phyloP scores from a whole-genome alignment of 2,329 filamentous ascomycete species.

The Xylariaceae sp. region DNA sequence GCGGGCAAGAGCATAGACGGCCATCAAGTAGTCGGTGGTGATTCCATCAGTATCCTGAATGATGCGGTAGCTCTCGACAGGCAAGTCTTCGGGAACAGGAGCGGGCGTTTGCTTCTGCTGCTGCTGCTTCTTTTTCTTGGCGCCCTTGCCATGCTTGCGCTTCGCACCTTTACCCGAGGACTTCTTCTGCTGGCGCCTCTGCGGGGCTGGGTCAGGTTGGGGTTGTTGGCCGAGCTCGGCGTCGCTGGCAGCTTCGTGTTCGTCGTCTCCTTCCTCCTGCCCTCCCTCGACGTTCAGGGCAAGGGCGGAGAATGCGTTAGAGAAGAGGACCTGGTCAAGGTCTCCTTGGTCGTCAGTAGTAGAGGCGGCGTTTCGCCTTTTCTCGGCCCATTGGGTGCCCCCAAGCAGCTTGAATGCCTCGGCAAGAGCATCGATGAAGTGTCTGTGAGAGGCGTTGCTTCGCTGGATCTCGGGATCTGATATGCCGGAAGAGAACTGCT shows the following conservation, averaged over 20 bases:
- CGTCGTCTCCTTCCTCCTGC: constrained; percentile 9
- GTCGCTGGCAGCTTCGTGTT: constrained; percentile 3
- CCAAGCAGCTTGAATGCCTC: constrained; percentile 29
- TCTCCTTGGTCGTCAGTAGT: constrained; percentile 18
- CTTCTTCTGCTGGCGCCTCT: constrained; percentile 16
- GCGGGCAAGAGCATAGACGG: constrained; percentile 33
- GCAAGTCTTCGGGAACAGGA: constrained; percentile 31
- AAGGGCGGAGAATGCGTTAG: constrained; percentile 27
- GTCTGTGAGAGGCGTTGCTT: constrained; percentile 36
- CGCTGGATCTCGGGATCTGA: constrained; percentile 33
- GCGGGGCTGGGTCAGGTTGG: constrained; percentile 10
- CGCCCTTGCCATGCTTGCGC: constrained; percentile 24
- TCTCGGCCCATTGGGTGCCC: constrained; percentile 7
- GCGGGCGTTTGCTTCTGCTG: background rate
- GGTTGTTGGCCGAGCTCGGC: constrained; percentile 9
- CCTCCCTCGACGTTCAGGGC: constrained; percentile 14
- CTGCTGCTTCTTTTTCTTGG: constrained; percentile 16
- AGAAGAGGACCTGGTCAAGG: constrained; percentile 25
- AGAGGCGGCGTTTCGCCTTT: constrained; percentile 9
- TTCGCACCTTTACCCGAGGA: constrained; percentile 15
- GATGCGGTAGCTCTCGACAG: constrained; percentile 40
- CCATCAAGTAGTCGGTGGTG: constrained; percentile 39
- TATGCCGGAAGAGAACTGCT: constrained; percentile 28
- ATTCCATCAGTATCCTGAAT: constrained; percentile 34
- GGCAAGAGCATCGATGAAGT: constrained; percentile 38